Conservation (phyloP, 1,284 basidiomycete species). For the Melanopsichium pennsylvanicum region DNA sequence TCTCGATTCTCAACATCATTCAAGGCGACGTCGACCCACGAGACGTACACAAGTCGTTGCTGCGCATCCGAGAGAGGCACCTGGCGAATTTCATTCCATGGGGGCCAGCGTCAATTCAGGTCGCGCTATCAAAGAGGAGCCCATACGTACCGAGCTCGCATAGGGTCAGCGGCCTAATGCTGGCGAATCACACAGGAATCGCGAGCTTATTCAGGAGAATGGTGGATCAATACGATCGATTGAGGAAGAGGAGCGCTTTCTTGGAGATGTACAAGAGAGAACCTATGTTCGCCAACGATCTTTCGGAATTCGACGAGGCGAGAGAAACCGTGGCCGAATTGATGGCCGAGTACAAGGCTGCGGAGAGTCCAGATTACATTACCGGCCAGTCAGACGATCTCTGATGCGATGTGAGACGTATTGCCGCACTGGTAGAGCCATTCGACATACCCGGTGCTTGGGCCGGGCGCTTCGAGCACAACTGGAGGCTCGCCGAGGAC, state of each 20-base stretch:
- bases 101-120: slow-evolving; percentile 98
- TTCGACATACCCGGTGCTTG: slow-evolving; percentile 9
- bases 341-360: slow-evolving; percentile 63
- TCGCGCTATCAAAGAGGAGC: slow-evolving; percentile 88
- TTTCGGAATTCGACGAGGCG: slow-evolving; percentile 62
- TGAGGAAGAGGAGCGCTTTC: slow-evolving; percentile 90
- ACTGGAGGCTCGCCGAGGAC: too few species aligned
- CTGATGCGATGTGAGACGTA: slow-evolving; percentile 2
- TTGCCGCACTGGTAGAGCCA: neutral
- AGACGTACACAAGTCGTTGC: slow-evolving; percentile 95
- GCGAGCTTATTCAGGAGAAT: slow-evolving; percentile 85
- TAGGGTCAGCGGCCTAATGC: slow-evolving; percentile 96
- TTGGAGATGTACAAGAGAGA: slow-evolving; percentile 98
- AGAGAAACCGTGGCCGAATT: slow-evolving; percentile 61
- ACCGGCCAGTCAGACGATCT: slow-evolving; percentile 43
- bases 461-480: neutral
- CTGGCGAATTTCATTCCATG: slow-evolving; percentile 98
- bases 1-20: slow-evolving; percentile 98
- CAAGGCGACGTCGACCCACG: slow-evolving; percentile 96
- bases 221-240: slow-evolving; percentile 90
- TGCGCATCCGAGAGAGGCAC: slow-evolving; percentile 94
- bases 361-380: slow-evolving; percentile 58
- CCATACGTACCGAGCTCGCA: slow-evolving; percentile 85
- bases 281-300: slow-evolving; percentile 68
- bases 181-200: slow-evolving; percentile 98